A percentile compares a stretch with the other conserved stretches of the same genome.
These are phyloP conservation scores for Lipomyces sp. DNA, from an alignment of 805 yeast species.

Conservation along the genomic window DNA sequence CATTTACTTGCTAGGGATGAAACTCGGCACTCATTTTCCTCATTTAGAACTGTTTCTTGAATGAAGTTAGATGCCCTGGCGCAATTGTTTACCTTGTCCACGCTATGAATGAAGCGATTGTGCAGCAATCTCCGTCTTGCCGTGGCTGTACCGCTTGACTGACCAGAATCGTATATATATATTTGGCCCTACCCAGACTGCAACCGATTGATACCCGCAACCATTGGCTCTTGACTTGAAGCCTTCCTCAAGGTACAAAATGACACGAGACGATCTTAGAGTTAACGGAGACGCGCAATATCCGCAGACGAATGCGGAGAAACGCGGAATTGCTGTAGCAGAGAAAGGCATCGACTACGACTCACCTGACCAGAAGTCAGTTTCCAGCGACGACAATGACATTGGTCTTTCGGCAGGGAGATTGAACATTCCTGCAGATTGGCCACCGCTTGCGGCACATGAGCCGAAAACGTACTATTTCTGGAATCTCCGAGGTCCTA, in stretches of 20 bases:
- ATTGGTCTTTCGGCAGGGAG: conserved; percentile 3
- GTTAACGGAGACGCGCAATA: not conserved
- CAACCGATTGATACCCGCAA: too few relatives aligned
- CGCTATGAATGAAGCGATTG: too few relatives aligned
- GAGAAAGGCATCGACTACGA: not conserved
- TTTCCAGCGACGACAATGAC: conserved; percentile 16
- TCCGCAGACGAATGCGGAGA: not conserved
- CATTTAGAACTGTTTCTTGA: too few relatives aligned
- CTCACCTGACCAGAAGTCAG: conserved; percentile 9
- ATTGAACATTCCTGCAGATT: conserved; percentile 29
- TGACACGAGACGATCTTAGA: not conserved
- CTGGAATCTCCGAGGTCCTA: conserved; percentile 22
- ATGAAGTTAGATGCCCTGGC: too few relatives aligned
- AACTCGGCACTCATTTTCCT: too few relatives aligned
- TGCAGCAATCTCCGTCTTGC: too few relatives aligned
- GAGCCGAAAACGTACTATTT: conserved; percentile 25
- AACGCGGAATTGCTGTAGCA: not conserved
- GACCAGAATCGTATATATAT: too few relatives aligned
- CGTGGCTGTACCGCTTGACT: too few relatives aligned
- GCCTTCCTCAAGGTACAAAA: not conserved
- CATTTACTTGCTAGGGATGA: too few relatives aligned
- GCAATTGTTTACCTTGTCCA: too few relatives aligned
- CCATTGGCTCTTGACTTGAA: too few relatives aligned
- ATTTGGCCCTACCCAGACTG: too few relatives aligned
- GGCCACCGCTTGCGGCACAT: conserved; percentile 33